phyloP scores from a whole-genome alignment of 202 grass and related monocot genomes.

The Eragrostis tef region DNA sequence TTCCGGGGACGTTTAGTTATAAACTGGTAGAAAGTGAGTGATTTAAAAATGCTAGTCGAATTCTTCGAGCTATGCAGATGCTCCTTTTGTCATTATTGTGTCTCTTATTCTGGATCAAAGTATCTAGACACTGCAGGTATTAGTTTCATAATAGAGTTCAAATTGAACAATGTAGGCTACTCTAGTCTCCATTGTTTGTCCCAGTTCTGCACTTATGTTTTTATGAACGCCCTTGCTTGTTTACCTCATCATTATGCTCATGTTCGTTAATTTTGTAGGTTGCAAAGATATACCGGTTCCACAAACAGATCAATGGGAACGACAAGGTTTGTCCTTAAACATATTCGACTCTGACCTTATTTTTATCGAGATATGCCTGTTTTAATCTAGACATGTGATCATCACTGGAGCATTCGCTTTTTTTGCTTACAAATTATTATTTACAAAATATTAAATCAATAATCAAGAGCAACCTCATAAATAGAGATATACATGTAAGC shows the following conservation, averaged over 20 bases:
- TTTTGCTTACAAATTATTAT: not conserved
- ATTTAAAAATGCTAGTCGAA: not conserved
- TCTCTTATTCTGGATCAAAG: not conserved
- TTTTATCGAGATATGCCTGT: not conserved
- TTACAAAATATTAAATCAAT: not conserved
- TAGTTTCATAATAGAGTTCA: not conserved
- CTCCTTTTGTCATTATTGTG: not conserved
- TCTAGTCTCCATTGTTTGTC: not conserved
- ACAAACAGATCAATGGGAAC: conserved; percentile 65
- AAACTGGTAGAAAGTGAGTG: not conserved
- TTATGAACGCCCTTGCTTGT: conserved; percentile 13
- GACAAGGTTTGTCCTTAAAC: conserved; percentile 57
- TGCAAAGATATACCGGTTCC: conserved; percentile 71
- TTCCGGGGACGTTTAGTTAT: not conserved
- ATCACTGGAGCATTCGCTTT: not conserved
- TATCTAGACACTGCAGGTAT: not conserved
- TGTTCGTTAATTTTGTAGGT: conserved; percentile 55
- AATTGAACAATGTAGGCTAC: conserved; percentile 8
- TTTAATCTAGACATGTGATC: not conserved
- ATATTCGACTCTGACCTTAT: not conserved
- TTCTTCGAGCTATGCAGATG: not conserved
- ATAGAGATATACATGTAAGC: not conserved
- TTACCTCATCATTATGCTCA: not conserved
- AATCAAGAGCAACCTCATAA: not conserved
- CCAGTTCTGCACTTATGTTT: not conserved